These are phyloP conservation scores for Boletales sp. DNA, from an alignment of 768 basidiomycete species.

Conservation along the genomic window DNA sequence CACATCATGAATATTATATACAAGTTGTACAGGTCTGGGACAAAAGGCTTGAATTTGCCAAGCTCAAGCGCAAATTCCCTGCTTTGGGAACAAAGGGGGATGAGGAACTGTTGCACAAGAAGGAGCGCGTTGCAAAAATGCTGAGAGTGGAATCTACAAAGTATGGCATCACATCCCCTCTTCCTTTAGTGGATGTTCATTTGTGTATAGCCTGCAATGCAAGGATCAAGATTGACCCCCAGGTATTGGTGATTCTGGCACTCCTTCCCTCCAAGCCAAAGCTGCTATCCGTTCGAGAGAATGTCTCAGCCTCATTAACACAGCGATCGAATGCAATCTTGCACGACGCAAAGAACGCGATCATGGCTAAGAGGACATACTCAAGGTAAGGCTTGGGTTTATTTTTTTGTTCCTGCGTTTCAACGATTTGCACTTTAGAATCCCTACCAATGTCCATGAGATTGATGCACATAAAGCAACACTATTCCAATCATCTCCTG, in stretches of 20 bases:
- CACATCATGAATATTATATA: too few species aligned
- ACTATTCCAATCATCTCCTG: too few species aligned
- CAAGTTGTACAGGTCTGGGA: conserved; percentile 69
- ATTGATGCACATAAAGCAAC: too few species aligned
- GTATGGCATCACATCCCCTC: neutral
- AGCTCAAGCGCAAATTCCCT: too few species aligned
- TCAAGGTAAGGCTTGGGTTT: too few species aligned
- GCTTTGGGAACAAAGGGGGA: conserved; percentile 64
- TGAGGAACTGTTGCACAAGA: conserved; percentile 71
- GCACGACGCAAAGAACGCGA: conserved; percentile 67
- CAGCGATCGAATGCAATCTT: conserved; percentile 59
- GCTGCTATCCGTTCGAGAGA: conserved; percentile 61
- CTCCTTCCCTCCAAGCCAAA: conserved; percentile 41
- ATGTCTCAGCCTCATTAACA: conserved; percentile 50
- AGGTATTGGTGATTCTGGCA: conserved; percentile 39
- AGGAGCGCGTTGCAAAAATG: conserved; percentile 61
- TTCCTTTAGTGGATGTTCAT: neutral
- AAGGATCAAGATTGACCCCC: conserved; percentile 50
- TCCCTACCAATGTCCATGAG: too few species aligned
- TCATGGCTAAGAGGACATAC: conserved; percentile 85
- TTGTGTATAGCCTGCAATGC: conserved; percentile 40
- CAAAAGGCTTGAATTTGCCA: too few species aligned
- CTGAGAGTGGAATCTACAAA: conserved; percentile 35
- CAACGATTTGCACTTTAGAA: too few species aligned
- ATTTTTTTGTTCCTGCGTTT: too few species aligned